Conservation (phyloP, 164 flowering plant genomes). For the Vitis labrusca region DNA sequence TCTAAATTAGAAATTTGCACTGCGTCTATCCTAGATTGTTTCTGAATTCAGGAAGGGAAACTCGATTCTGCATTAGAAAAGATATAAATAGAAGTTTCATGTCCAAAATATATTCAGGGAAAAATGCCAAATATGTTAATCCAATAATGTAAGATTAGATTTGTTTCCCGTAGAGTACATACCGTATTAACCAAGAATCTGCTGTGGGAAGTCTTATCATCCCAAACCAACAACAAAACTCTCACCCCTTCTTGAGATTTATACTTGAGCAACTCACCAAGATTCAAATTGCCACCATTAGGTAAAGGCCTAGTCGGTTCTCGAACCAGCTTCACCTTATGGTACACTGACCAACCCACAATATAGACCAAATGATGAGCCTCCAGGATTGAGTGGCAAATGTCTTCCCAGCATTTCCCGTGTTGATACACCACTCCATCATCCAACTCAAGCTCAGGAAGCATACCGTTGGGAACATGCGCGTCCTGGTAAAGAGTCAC, state of each 20-base stretch:
- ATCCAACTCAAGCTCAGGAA: conserved; percentile 54
- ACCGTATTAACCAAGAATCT: conserved; percentile 63
- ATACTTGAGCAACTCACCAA: conserved; percentile 69
- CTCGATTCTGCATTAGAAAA: no score
- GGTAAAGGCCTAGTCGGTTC: conserved; percentile 60
- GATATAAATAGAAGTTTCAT: no score
- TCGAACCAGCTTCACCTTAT: conserved; percentile 66
- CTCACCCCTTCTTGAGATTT: conserved; percentile 78
- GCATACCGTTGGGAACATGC: conserved; percentile 41
- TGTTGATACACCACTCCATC: conserved; percentile 36
- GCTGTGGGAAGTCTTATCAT: conserved; percentile 69
- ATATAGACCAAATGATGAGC: conserved; percentile 72
- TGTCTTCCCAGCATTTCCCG: conserved; percentile 69
- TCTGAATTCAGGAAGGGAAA: not conserved
- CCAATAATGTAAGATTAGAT: not conserved
- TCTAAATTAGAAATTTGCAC: not conserved
- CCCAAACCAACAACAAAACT: conserved; percentile 75
- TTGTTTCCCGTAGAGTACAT: not conserved
- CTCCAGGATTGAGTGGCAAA: conserved; percentile 67
- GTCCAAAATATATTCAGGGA: not conserved
- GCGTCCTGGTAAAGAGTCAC: conserved; percentile 81
- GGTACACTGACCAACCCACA: conserved; percentile 68
- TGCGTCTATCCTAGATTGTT: not conserved
- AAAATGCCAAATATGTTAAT: not conserved
- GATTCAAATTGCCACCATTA: conserved; percentile 49